These are phyloP conservation scores for Linaria vulgaris DNA, from an alignment of 257 asterid genomes.

Conservation along the genomic window DNA sequence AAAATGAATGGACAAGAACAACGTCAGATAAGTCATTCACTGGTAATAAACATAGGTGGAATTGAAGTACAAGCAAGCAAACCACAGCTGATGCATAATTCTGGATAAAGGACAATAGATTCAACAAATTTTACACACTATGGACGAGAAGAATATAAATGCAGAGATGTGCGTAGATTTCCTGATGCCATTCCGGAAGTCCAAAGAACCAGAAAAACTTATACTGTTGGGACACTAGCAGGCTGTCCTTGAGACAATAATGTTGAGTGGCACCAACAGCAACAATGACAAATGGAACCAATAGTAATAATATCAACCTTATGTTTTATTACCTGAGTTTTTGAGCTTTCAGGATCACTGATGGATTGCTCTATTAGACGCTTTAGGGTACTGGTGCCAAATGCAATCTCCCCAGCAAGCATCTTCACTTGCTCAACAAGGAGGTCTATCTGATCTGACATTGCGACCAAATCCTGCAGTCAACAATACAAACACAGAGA, in stretches of 20 bases:
- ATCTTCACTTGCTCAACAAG: conserved; percentile 96
- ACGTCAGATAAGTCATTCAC: too few relatives aligned
- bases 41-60: too few relatives aligned
- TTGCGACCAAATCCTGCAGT: conserved; percentile 63
- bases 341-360: conserved; percentile 77
- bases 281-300: conserved; percentile 2
- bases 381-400: conserved; percentile 85
- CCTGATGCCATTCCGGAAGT: too few relatives aligned
- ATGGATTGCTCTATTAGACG: conserved; percentile 78
- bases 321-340: conserved; percentile 48
- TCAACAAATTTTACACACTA: too few relatives aligned
- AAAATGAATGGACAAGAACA: too few relatives aligned
- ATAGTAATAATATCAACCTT: conserved; percentile 8
- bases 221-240: too few relatives aligned
- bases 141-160: too few relatives aligned
- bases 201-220: too few relatives aligned
- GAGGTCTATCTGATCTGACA: conserved; percentile 91
- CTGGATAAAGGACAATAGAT: too few relatives aligned
- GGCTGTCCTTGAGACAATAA: not conserved
- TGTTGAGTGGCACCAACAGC: conserved; percentile 2
- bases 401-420: conserved; percentile 99
- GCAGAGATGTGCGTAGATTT: too few relatives aligned
- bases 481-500: conserved; percentile 15
- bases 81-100: too few relatives aligned
- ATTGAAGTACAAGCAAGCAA: too few relatives aligned